A percentile compares a stretch with the other conserved stretches of the same genome.
Conservation (phyloP, 352 stramenopile genomes). For the Globisporangium yorkense region DNA sequence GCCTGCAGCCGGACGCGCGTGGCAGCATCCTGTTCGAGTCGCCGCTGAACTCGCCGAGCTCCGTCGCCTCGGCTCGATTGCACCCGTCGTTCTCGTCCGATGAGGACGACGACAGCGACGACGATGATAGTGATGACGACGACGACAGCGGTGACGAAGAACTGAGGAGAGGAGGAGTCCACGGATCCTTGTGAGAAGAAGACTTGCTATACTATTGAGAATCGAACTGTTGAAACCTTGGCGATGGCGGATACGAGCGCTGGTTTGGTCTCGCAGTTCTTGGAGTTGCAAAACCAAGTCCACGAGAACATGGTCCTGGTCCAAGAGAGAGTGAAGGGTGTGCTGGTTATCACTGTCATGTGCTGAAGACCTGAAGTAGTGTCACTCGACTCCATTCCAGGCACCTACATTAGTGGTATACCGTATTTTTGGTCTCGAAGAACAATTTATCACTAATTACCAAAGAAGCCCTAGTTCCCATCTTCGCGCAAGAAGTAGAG, state of each 20-base stretch:
- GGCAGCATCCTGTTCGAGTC: slow-evolving; percentile 44
- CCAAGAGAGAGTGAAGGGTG: too few species aligned
- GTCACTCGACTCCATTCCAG: neutral
- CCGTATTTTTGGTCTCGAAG: too few species aligned
- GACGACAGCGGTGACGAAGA: slow-evolving; percentile 7
- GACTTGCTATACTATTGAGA: too few species aligned
- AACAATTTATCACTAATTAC: too few species aligned
- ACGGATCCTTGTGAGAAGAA: neutral
- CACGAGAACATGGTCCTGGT: too few species aligned
- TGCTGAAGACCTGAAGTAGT: neutral
- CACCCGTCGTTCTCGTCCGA: slow-evolving; percentile 46
- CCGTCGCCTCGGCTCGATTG: slow-evolving; percentile 23
- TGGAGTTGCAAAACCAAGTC: neutral
- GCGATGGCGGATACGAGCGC: neutral
- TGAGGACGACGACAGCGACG: slow-evolving; percentile 47
- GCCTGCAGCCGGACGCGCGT: slow-evolving; percentile 42
- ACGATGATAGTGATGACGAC: slow-evolving; percentile 32
- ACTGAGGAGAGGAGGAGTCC: neutral
- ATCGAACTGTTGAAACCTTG: too few species aligned
- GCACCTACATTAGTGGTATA: neutral
- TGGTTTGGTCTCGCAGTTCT: neutral
- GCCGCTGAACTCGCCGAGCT: slow-evolving; percentile 26
- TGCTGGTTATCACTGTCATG: neutral
- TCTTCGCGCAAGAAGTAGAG: too few species aligned
- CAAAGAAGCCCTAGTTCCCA: too few species aligned